Base-by-base conservation (phyloP, 148 eudicot genomes). In the Vaccinium vitisidaea region DNA sequence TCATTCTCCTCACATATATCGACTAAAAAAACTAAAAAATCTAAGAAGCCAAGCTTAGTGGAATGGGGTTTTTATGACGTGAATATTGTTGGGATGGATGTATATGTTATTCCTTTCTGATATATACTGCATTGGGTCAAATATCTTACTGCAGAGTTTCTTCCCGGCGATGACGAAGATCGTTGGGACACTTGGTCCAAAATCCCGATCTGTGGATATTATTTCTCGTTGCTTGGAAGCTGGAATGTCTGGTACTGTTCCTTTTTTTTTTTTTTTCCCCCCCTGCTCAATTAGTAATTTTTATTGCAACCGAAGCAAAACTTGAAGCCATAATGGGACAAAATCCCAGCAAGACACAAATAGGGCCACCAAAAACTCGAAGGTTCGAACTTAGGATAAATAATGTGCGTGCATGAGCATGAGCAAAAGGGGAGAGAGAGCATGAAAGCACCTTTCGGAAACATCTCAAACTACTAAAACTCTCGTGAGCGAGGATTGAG, bases 121-220 rank as follows among this genome's bases (percentile, higher is more conserved):
- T n/a, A 8, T 73, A 48, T 61, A 9, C 52, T n/a, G 82, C 16
- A 46, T 25, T 27, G 61, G 58, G 48, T 82, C 71, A 23, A 39
- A 55, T 14, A 8, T 16, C 71, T 54, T 43, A 23, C 70, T 82
- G 82, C 78, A 88, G 89, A 85, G 65, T 75, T 88, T 88, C 78
- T 88, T 88, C 32, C 89, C 89, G 12, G 89, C 89, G 30, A 83
- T 85, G 89, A 83, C 89, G 11, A 88, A 88, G 87, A 88, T 85
- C n/a, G 87, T 88, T 0, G 89, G 89, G 32, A 88, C 89, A 7
- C 85, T 88, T 5, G 89, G 89, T 5, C 87, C 89, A 1, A 85
- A 54, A 71, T 88, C 89, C 1, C 86, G 86, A 16, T 85, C 89
- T 0, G 86, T 86, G 61, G 87, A 88, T 25, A 65, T 86, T 19